Percentiles rank a stretch among this genome's conserved stretches.
phyloP scores from a whole-genome alignment of 306 rosid genomes.

The Ceratonia siliqua region DNA sequence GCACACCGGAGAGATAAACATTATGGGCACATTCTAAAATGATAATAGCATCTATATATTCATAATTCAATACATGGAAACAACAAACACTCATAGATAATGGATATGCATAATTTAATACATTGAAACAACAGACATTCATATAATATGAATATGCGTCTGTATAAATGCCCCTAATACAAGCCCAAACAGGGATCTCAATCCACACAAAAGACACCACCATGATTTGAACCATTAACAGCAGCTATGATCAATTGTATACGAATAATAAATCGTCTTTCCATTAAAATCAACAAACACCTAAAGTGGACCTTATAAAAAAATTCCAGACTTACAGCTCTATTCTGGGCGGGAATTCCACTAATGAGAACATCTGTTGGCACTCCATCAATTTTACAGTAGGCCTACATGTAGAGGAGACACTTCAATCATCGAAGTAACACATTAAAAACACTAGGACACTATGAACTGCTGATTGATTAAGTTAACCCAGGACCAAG shows the following conservation, averaged over 20 bases:
- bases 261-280: not conserved
- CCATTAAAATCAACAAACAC: not conserved
- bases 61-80: not conserved
- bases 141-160: not conserved
- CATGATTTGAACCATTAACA: not conserved
- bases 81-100: too few species aligned
- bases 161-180: not conserved
- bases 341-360: constrained; percentile 78
- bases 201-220: not conserved
- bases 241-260: not conserved
- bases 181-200: not conserved
- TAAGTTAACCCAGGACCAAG: not conserved
- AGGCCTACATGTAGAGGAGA: constrained; percentile 57
- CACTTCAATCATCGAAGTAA: constrained; percentile 13
- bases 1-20: not conserved
- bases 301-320: not conserved
- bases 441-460: constrained; percentile 7
- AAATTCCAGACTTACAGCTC: constrained; percentile 78
- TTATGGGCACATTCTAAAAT: not conserved
- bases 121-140: not conserved
- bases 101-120: not conserved
- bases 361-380: constrained; percentile 67
- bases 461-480: not conserved
- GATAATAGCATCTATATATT: not conserved
- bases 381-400: constrained; percentile 84